These are phyloP conservation scores for Paecilomyces niveus DNA, from an alignment of 2,329 filamentous ascomycete species.

Conservation along the genomic window DNA sequence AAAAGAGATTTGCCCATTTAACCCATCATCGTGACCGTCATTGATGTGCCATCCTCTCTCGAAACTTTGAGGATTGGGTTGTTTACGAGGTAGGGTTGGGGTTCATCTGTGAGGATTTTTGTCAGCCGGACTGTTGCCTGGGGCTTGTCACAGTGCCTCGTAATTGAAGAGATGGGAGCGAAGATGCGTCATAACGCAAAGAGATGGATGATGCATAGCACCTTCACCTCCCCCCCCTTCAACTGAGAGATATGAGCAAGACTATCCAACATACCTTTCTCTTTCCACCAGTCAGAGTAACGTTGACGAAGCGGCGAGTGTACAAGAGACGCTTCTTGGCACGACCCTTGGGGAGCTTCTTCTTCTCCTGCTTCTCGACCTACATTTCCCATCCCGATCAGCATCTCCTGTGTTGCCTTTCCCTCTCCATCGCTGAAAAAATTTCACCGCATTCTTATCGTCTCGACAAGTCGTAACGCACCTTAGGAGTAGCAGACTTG, in stretches of 20 bases:
- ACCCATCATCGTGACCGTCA: not conserved
- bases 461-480: conserved; percentile 8
- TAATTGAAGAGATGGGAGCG: not conserved
- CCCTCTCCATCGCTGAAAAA: not conserved
- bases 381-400: conserved; percentile 22
- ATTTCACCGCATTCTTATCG: not conserved
- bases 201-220: not conserved
- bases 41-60: not conserved
- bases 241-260: not conserved
- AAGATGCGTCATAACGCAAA: not conserved
- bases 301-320: conserved; percentile 91
- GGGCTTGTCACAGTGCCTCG: not conserved
- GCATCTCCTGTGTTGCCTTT: not conserved
- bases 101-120: not conserved
- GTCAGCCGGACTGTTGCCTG: not conserved
- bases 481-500: conserved; percentile 66
- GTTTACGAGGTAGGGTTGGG: not conserved
- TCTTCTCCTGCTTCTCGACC: conserved; percentile 84
- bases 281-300: conserved; percentile 89
- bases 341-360: conserved; percentile 87
- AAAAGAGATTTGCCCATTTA: not conserved
- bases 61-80: not conserved
- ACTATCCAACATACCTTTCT: conserved; percentile 62
- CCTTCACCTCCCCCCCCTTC: not conserved
- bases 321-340: conserved; percentile 90